Evolutionary conservation across 1,284 basidiomycete genomes (phyloP).

Genomic region (Marasmius oreades): DNA sequence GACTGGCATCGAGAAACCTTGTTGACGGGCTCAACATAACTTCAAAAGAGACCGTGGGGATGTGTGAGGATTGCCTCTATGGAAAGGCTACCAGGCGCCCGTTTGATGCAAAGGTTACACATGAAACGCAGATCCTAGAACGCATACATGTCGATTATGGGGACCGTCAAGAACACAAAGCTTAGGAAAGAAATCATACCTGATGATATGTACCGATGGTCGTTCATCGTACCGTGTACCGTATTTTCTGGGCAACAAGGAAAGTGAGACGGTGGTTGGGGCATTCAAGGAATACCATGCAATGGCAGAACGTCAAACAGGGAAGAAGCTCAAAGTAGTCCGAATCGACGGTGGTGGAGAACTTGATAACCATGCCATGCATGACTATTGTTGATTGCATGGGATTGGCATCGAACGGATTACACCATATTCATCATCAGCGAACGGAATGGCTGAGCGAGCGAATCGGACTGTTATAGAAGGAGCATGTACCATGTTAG

Average conservation of each 20-base stretch:
- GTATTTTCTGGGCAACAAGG: conserved; percentile 18
- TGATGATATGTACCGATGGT: conserved; percentile 15
- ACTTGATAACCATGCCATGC: no score
- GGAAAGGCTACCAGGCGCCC: conserved; percentile 18
- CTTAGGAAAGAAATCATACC: no score
- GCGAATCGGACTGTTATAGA: no score
- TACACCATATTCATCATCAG: no score
- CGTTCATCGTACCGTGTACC: background rate
- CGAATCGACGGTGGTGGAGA: background rate
- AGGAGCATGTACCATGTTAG: no score
- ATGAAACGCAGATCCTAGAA: conserved; percentile 14
- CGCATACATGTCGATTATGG: conserved; percentile 17
- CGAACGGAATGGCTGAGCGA: no score
- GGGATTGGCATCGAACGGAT: no score
- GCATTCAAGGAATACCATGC: background rate
- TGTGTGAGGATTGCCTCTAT: no score
- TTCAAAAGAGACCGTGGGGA: background rate
- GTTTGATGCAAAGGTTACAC: conserved; percentile 14
- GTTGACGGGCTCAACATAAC: conserved; percentile 6
- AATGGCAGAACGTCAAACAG: background rate
- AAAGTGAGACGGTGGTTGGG: background rate
- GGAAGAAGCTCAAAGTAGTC: background rate
- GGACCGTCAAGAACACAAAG: conserved; percentile 6
- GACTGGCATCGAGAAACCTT: background rate
- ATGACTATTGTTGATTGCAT: no score